Evolutionary conservation across 805 yeast genomes (phyloP), one percentile per base, ranked within the genome.

Genomic region (Maudiozyma serrabonitensis): DNA sequence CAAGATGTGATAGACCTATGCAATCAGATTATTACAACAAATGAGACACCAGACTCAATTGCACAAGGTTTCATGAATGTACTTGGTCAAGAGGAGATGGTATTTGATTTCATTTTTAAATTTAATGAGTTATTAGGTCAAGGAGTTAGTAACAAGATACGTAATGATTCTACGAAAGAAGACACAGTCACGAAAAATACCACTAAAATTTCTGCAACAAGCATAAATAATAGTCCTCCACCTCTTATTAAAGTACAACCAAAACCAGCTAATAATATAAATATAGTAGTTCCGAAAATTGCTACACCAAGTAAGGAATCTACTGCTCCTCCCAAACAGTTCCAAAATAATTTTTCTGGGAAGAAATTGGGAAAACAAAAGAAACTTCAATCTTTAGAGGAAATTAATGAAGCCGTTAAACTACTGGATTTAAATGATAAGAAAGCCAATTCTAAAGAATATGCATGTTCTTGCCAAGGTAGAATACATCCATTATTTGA

Each of bases 401-500:
- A 84, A 51, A 74, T 85, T 7, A 89, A 84, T 51, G 78, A 79
- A 1, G 81, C 81, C 0, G 66, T 84, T 41, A 67, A 71, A 53
- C 75, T 79, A 50, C 60, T 81, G 56, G 82, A 84, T 53, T 54
- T 74, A 4, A 60, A 62, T 7, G 53, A 57, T 23, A 50, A 49
- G n/a, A 56, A 55, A 8, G 49, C 49, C 3, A 52, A 55, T 50
- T 52, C 56, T 16, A 52, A 52, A 21, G 58, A 59, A 12, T 62
- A 71, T 18, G 61, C 58, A 4, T 90, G 98, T 62, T 78, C 83
- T 53, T 90, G 98, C 61, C 86, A 83, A 80, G 97, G 91, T 1
- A 78, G 84, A 0, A 72, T 85, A 52, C 99, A 93, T 61, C 95
- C 96, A 3, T 68, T 93, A 31, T 84, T 88, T 54, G 95, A 87